Evolutionary conservation across 192 early-diverging fungal genomes (phyloP), one percentile per base, ranked within the genome.

Genomic region (Podochytrium sp.): DNA sequence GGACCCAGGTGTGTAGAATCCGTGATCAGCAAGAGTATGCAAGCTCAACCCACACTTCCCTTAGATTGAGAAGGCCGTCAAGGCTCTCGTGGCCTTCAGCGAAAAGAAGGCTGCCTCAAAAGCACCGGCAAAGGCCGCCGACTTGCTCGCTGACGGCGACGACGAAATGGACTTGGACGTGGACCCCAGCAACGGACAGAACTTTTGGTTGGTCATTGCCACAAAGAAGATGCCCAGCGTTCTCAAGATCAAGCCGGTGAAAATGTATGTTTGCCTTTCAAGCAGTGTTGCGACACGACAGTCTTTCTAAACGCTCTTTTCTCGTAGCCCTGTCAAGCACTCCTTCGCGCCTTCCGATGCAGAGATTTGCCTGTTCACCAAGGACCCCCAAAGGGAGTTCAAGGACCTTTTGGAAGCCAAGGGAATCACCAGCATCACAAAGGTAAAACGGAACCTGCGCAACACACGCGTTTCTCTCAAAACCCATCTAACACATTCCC

Each of bases 331-430:
- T 29, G 83, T 97, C 37, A 84, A 86, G 67, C 82, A 91, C 68
- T 84, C 92, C 16, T 66, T 95, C 43, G 84, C 87, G 55, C 77
- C 76, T 40, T 76, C 87, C n/a, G 81, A 83, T 62, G 86, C 87
- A 29, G 87, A 92, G 57, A 87, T 97, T 20, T 98, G 96, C 78
- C 78, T 98, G 63, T 89, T 98, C 71, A 92, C 91, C 38, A 97
- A 95, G 82, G 93, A 92, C 66, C 90, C 92, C 27, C 89, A 93
- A 76, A 81, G 85, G 65, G 85, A 89, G n/a, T 90, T 84, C 79
- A 92, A 96, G 67, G 89, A 91, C 27, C 78, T 90, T 71, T 72
- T 98, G 12, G 80, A 78, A 52, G 69, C 79, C 32, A 87, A 92
- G 58, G 79, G 85, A 20, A 80, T 95, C 59, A 87, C 81, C 69